phyloP scores from a whole-genome alignment of 768 basidiomycete species.

The Lentinula edodes region DNA sequence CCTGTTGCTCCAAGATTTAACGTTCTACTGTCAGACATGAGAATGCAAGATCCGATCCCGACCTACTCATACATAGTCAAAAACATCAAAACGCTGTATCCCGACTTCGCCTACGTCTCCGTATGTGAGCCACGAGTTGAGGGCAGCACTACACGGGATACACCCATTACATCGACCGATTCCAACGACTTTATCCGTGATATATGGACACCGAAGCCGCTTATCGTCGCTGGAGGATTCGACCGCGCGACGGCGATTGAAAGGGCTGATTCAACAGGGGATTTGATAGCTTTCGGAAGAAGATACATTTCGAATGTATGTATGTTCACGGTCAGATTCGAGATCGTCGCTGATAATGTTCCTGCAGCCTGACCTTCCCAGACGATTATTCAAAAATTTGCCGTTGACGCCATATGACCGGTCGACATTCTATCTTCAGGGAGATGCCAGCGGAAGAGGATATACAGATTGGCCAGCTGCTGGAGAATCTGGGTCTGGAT shows the following conservation, averaged over 20 bases:
- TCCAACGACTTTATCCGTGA: constrained; percentile 17
- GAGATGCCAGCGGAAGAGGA: constrained; percentile 14
- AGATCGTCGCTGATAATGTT: not conserved
- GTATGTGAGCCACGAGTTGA: constrained; percentile 25
- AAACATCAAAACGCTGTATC: constrained; percentile 20
- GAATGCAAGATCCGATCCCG: constrained; percentile 26
- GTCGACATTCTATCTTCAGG: constrained; percentile 20
- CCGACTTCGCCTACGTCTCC: constrained; percentile 38
- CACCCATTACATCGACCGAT: not conserved
- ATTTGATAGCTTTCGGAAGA: constrained; percentile 10
- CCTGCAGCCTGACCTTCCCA: constrained; percentile 25
- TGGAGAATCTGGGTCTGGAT: not conserved
- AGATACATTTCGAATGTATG: constrained; percentile 10
- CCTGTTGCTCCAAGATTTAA: no score
- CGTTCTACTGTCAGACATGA: constrained; percentile 23
- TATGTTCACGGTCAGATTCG: not conserved
- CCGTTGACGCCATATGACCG: constrained; percentile 23
- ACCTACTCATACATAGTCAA: constrained; percentile 28
- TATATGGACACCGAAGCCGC: constrained; percentile 19
- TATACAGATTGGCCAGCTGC: constrained; percentile 26
- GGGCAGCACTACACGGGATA: constrained; percentile 4
- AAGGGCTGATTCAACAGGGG: constrained; percentile 16
- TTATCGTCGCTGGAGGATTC: constrained; percentile 26
- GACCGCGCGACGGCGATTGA: constrained; percentile 20
- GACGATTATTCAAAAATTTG: constrained; percentile 18